phyloP scores from a whole-genome alignment of 257 asterid genomes.

The Plantago major region DNA sequence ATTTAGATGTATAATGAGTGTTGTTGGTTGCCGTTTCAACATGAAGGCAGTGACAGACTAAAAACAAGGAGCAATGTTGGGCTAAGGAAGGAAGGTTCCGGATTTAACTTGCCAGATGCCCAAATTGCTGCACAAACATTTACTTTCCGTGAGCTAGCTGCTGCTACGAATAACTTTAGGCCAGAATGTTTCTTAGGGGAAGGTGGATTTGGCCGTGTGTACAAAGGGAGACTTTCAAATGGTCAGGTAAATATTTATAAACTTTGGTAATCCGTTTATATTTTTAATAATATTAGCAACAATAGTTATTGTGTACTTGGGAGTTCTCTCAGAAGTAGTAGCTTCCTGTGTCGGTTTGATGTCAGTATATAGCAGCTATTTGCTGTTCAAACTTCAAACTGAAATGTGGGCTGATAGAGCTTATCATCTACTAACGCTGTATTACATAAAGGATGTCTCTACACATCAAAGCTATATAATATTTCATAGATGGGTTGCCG shows the following conservation, averaged over 20 bases:
- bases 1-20: conserved; percentile 6
- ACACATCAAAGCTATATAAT: not conserved
- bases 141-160: conserved; percentile 92
- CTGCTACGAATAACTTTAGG: conserved; percentile 81
- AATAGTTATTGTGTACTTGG: not conserved
- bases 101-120: conserved; percentile 48
- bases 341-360: no score
- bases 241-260: conserved; percentile 63
- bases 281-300: not conserved
- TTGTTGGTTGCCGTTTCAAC: conserved; percentile 15
- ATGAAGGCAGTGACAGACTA: conserved; percentile 73
- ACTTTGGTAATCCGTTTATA: not conserved
- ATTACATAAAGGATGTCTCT: no score
- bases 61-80: conserved; percentile 56
- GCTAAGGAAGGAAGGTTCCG: conserved; percentile 51
- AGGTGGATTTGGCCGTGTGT: conserved; percentile 95
- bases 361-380: no score
- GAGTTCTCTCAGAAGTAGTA: no score
- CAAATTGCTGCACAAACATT: conserved; percentile 96
- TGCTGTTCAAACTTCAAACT: no score
- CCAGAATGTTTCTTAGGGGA: conserved; percentile 90
- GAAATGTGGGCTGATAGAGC: no score
- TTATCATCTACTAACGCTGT: no score
- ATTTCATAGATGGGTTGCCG: not conserved
- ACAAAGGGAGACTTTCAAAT: conserved; percentile 67